Evolutionary conservation across 177 flowering plant genomes (phyloP).

Genomic region (Telopea speciosissima): DNA sequence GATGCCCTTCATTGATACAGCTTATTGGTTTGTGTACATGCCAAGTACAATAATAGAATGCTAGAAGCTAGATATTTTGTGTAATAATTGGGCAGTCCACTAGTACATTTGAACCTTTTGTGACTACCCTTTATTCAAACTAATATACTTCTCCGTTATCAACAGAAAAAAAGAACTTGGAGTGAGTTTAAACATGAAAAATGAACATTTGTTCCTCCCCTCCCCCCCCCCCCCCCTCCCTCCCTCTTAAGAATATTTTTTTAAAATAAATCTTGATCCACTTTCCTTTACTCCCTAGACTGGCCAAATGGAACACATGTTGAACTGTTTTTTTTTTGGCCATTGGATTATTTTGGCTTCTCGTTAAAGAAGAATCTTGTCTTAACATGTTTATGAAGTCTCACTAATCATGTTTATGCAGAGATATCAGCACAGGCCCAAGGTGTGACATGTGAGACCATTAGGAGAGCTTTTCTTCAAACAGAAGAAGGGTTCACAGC

Average conservation of each 20-base stretch:
- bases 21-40: too few species aligned
- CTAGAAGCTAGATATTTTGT: neutral
- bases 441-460: constrained; percentile 56
- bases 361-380: constrained; percentile 13
- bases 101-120: neutral
- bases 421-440: constrained; percentile 45
- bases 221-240: too few species aligned
- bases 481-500: constrained; percentile 71
- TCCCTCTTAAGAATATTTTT: too few species aligned
- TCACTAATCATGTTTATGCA: constrained; percentile 42
- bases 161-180: neutral
- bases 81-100: neutral
- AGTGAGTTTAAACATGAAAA: neutral
- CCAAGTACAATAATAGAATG: neutral
- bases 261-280: too few species aligned
- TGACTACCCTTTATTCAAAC: too few species aligned
- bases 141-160: too few species aligned
- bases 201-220: neutral
- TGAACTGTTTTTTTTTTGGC: neutral
- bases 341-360: neutral
- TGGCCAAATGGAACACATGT: neutral
- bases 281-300: neutral
- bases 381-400: constrained; percentile 19
- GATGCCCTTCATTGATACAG: too few species aligned
- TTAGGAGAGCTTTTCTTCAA: constrained; percentile 43